Conservation (phyloP, 2,329 filamentous ascomycete genomes). For the Hymenotorrendiella dingleyae region DNA sequence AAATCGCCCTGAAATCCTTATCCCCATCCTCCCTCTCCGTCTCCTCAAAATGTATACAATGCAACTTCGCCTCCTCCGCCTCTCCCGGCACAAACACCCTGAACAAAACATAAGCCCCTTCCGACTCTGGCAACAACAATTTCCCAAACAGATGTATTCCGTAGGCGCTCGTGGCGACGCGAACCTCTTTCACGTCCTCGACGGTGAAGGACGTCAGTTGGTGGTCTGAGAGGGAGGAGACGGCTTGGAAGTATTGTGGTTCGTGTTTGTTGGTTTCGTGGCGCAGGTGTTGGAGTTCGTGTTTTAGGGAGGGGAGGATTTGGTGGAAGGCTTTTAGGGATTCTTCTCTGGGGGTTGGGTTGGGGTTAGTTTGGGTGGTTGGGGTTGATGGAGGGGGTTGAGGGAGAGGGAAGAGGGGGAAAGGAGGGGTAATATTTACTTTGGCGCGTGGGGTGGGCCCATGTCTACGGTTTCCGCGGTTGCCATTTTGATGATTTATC, state of each 20-base stretch:
- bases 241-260: constrained; percentile 48
- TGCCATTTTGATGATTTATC: constrained; percentile 19
- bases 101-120: constrained; percentile 41
- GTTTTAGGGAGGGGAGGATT: constrained; percentile 46
- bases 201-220: constrained; percentile 28
- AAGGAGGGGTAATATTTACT: constrained; percentile 31
- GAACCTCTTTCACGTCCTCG: constrained; percentile 39
- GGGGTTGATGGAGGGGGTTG: too few relatives aligned
- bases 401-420: too few relatives aligned
- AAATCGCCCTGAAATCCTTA: constrained; percentile 41
- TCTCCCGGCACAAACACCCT: constrained; percentile 41
- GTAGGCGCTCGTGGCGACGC: constrained; percentile 41
- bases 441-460: constrained; percentile 34
- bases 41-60: constrained; percentile 42
- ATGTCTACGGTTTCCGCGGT: constrained; percentile 46
- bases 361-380: not conserved
- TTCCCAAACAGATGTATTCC: constrained; percentile 45
- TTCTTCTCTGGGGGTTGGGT: constrained; percentile 35
- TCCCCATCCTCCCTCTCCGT: constrained; percentile 37
- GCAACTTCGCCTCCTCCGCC: constrained; percentile 35
- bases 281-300: constrained; percentile 42
- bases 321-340: constrained; percentile 44
- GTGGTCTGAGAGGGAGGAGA: constrained; percentile 26
- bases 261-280: constrained; percentile 47
- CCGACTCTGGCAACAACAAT: constrained; percentile 37